Percentiles rank a stretch among this genome's conserved stretches.
These are phyloP conservation scores for Cystofilobasidium ferigula DNA, from an alignment of 768 basidiomycete genomes.

Conservation along the genomic window DNA sequence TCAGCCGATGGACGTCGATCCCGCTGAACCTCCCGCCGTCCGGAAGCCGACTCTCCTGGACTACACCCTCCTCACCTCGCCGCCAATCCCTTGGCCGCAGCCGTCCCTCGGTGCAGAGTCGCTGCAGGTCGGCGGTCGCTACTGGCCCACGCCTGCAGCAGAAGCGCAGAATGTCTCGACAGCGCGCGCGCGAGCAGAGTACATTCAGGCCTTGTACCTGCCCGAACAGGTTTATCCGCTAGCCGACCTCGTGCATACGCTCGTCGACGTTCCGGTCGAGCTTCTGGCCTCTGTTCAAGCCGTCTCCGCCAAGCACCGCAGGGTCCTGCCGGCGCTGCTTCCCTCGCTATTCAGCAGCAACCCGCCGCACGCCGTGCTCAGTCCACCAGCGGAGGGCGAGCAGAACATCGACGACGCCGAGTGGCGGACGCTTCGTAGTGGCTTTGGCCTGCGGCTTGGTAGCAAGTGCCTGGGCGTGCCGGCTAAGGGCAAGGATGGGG, in stretches of 20 bases:
- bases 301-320: not conserved
- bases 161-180: not conserved
- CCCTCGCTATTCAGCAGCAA: not conserved
- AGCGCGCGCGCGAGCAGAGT: not conserved
- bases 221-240: not conserved
- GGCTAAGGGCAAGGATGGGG: not conserved
- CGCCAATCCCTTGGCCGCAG: not conserved
- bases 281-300: not conserved
- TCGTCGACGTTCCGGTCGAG: not conserved
- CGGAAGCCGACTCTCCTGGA: not conserved
- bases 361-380: not conserved
- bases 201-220: not conserved
- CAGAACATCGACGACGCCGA: not conserved
- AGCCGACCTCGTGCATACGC: not conserved
- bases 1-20: not conserved
- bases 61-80: not conserved
- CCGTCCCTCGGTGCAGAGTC: not conserved
- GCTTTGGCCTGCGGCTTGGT: conserved; percentile 5
- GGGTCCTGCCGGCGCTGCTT: not conserved
- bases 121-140: not conserved
- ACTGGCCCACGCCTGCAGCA: not conserved
- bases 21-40: not conserved
- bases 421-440: not conserved
- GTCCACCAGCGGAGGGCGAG: not conserved
- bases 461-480: not conserved